These are phyloP conservation scores for Podaxis rugospora DNA, from an alignment of 768 basidiomycete genomes.

Conservation along the genomic window DNA sequence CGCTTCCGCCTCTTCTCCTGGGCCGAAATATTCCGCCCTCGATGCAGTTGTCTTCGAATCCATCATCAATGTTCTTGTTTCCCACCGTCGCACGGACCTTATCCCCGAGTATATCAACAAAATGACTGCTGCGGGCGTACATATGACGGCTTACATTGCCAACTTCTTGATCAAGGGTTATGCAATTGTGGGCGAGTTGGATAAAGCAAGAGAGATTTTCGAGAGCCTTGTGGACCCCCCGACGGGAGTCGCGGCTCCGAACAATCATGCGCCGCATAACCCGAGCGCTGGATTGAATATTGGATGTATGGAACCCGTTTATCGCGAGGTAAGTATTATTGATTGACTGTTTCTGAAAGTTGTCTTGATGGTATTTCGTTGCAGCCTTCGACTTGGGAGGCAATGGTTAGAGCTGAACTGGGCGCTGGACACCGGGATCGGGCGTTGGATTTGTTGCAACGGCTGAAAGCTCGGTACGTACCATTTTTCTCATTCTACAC, in stretches of 20 bases:
- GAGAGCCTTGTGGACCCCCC: constrained; percentile 77
- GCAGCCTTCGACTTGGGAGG: constrained; percentile 91
- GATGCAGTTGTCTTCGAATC: constrained; percentile 91
- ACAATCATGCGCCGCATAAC: constrained; percentile 80
- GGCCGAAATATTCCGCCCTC: constrained; percentile 46
- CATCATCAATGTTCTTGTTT: constrained; percentile 81
- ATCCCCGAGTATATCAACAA: constrained; percentile 62
- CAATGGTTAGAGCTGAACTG: constrained; percentile 91
- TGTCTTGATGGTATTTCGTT: constrained; percentile 7
- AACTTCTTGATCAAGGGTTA: constrained; percentile 79
- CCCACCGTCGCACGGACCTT: constrained; percentile 73
- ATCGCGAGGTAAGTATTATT: constrained; percentile 62
- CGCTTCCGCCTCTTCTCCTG: constrained; percentile 26
- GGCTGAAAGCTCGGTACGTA: constrained; percentile 67
- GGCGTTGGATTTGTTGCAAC: constrained; percentile 64
- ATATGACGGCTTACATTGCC: constrained; percentile 93
- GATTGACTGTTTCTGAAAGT: background rate
- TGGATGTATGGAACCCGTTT: constrained; percentile 56
- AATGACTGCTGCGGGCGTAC: constrained; percentile 60
- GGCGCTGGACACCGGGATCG: constrained; percentile 67
- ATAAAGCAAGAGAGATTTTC: constrained; percentile 72
- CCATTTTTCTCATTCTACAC: background rate
- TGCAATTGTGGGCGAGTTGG: constrained; percentile 64
- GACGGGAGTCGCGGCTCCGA: constrained; percentile 79
- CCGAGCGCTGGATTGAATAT: constrained; percentile 28